Conservation (phyloP, 345 rosid species). For the Microthlaspi erraticum region DNA sequence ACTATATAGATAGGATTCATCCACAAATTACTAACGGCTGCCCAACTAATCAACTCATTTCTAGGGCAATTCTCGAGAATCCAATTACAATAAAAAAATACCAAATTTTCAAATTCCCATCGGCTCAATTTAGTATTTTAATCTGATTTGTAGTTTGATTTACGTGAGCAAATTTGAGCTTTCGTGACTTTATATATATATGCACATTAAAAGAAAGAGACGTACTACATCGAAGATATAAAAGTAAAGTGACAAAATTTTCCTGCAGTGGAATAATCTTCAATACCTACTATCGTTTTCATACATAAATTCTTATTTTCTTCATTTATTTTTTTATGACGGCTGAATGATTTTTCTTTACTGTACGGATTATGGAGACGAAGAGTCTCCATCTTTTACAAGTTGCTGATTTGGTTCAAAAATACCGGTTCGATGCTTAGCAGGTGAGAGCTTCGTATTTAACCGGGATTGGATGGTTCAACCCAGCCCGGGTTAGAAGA, state of each 20-base stretch:
- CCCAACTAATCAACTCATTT: slow-evolving; percentile 15
- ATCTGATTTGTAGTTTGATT: not conserved
- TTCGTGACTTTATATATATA: not conserved
- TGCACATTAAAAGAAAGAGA: slow-evolving; percentile 19
- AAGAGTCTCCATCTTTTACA: slow-evolving; percentile 19
- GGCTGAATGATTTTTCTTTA: slow-evolving; percentile 27
- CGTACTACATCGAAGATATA: slow-evolving; percentile 8
- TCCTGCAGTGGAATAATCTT: slow-evolving; percentile 45
- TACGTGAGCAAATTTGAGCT: not conserved
- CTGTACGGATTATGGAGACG: slow-evolving; percentile 44
- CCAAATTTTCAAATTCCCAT: not conserved
- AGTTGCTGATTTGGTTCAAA: slow-evolving; percentile 12
- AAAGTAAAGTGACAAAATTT: slow-evolving; percentile 60
- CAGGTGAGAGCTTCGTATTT: slow-evolving; percentile 90
- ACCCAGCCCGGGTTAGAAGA: slow-evolving; percentile 74
- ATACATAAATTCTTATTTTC: slow-evolving; percentile 24
- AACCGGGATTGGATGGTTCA: slow-evolving; percentile 75
- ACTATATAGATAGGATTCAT: slow-evolving; percentile 22
- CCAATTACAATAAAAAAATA: not conserved
- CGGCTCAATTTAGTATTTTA: not conserved
- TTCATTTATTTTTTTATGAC: not conserved
- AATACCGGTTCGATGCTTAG: slow-evolving; percentile 42
- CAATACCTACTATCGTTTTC: slow-evolving; percentile 23
- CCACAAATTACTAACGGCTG: slow-evolving; percentile 31
- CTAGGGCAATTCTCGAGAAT: slow-evolving; percentile 20